These are phyloP conservation scores for Decorospora gaudefroyi DNA, from an alignment of 2,329 filamentous ascomycete genomes.

Conservation along the genomic window DNA sequence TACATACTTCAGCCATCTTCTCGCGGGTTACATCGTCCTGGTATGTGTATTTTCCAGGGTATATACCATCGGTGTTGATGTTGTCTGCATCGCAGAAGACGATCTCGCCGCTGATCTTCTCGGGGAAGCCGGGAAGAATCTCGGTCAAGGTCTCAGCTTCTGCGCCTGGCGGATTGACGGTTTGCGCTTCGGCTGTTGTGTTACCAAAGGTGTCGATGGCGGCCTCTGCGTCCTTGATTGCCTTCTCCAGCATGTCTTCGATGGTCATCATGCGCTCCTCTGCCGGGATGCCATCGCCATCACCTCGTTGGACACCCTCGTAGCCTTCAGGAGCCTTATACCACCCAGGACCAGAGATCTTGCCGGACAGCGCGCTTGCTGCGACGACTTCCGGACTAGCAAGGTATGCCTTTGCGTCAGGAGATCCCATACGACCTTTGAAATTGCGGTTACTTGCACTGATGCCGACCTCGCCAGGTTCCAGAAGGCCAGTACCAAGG, in stretches of 20 bases:
- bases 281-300: slow-evolving; percentile 68
- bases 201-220: slow-evolving; percentile 58
- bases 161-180: slow-evolving; percentile 34
- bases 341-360: slow-evolving; percentile 75
- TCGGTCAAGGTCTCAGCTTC: slow-evolving; percentile 60
- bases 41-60: slow-evolving; percentile 90
- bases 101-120: slow-evolving; percentile 81
- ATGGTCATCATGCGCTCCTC: slow-evolving; percentile 68
- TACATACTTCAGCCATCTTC: slow-evolving; percentile 86
- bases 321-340: slow-evolving; percentile 74
- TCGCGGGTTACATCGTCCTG: slow-evolving; percentile 77
- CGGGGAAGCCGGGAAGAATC: slow-evolving; percentile 83
- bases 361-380: slow-evolving; percentile 77
- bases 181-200: slow-evolving; percentile 40
- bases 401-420: slow-evolving; percentile 80
- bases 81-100: slow-evolving; percentile 85
- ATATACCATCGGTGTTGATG: slow-evolving; percentile 91
- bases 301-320: slow-evolving; percentile 69
- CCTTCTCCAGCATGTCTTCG: slow-evolving; percentile 71
- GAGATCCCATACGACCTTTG: slow-evolving; percentile 85
- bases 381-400: slow-evolving; percentile 90
- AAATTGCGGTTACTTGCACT: slow-evolving; percentile 86
- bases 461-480: slow-evolving; percentile 86
- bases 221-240: slow-evolving; percentile 70
- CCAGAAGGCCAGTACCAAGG: slow-evolving; percentile 75